Evolutionary conservation across 2,329 filamentous ascomycete genomes (phyloP).

Genomic region (Apiospora rasikravindrae): DNA sequence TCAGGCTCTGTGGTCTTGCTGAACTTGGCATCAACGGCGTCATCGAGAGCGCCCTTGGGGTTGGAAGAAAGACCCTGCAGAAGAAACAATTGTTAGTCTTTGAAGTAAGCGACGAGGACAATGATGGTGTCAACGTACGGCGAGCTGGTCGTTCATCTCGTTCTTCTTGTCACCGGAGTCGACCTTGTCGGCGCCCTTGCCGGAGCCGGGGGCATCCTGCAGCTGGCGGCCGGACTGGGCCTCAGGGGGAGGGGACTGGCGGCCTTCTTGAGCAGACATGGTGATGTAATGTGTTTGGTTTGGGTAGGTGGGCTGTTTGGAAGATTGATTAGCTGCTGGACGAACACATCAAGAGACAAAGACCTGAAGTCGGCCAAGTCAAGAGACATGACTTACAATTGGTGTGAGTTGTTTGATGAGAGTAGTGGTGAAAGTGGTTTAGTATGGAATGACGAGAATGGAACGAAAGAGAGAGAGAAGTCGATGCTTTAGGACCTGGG

Average conservation of each 20-base stretch:
- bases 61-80: conserved; percentile 64
- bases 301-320: conserved; percentile 19
- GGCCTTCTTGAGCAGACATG: conserved; percentile 70
- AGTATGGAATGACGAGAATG: neutral
- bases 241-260: conserved; percentile 79
- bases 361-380: neutral
- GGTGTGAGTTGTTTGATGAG: conserved; percentile 18
- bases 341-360: neutral
- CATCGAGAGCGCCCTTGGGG: conserved; percentile 68
- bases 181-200: conserved; percentile 61
- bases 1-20: conserved; percentile 47
- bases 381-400: conserved; percentile 21
- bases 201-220: conserved; percentile 60
- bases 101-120: neutral
- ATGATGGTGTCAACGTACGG: conserved; percentile 43
- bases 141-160: conserved; percentile 56
- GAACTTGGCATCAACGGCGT: conserved; percentile 65
- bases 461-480: neutral
- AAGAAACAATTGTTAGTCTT: neutral
- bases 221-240: conserved; percentile 69
- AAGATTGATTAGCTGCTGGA: neutral
- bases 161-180: conserved; percentile 55
- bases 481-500: neutral
- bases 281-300: conserved; percentile 41
- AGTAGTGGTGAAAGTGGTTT: neutral